Evolutionary conservation across 208 protist species (phyloP), one percentile per base, ranked within the genome.

Genomic region (Leishmania amazonensis): DNA sequence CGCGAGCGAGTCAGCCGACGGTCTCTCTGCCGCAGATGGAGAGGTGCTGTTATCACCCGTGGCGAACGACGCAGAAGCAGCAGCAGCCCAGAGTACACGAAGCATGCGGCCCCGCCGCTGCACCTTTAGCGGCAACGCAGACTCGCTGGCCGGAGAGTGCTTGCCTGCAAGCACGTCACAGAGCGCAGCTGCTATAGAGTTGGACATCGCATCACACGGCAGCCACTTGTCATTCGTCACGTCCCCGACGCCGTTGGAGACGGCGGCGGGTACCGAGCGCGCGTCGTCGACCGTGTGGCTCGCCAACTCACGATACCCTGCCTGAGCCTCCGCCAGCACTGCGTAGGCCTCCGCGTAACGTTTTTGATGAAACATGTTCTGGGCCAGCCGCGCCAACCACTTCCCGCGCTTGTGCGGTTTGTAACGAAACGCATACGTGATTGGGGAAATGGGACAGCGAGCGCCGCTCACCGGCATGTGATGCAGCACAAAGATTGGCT

Each of bases 31-130:
- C 28, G 9, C 42, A 9, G 38, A 21, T 6, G 31, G 42, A 31
- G 45, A 49, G 54, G 58, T 35, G 21, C 8, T 28, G 54, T 28
- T 54, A 62, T 51, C 54, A 62, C 7, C 40, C n/a, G 71, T 75
- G 31, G 49, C 53, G 24, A 68, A 35, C 13, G 28, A 54, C 45
- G 15, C 38, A 38, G 68, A 74, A 51, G 45, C 68, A 74, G 21
- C 40, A 51, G 57, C 60, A 42, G 85, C 86, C 88, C 91, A 97
- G 31, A 96, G 71, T 17, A 88, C 86, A 62, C 85, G 86, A 57
- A 97, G 83, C 79, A 95, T 65, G 24, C 92, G 86, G n/a, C 72
- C 85, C 17, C 94, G 91, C 7, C 91, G 91, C 83, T 96, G 85
- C 47, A 97, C 81, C 57, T 76, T 54, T 5, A 49, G 57, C 0